Evolutionary conservation across 805 yeast genomes (phyloP), one percentile per base, ranked within the genome.

Genomic region (Kluyveromyces siamensis): DNA sequence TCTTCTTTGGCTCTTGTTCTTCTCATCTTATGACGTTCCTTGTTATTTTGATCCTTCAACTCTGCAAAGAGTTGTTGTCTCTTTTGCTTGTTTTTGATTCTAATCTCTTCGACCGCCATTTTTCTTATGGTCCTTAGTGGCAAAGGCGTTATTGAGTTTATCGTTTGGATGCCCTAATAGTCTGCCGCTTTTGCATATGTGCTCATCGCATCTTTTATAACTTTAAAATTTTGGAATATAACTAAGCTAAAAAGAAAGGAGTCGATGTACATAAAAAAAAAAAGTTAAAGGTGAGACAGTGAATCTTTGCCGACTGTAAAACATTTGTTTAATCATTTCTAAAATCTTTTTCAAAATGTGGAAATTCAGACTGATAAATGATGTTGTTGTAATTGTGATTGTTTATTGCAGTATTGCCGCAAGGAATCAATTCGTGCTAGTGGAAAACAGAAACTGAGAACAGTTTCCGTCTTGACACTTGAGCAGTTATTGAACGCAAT

Each of bases 1-100:
- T 93, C 98, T 54, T 84, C 91, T 60, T 83, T 84, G n/a, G 95
- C 93, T 61, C 96, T 77, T 41, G 81, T 79, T n/a, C 78, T 76
- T 55, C 98, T 77, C 63, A 75, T 73, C 61, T 80, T 81, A 63
- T 89, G 96, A 59, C 87, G 80, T 47, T 77, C 77, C 60, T 86
- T 87, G 59, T 83, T 83, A 65, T 80, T 76, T 52, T 85, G 84
- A 61, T 85, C 84, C 66, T 83, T 85, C 46, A 86, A 61, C 49
- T 81, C 79, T 9, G 89, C 84, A 66, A 77, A 85, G 37, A 87
- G 72, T 67, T 85, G 79, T 64, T 87, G 93, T 55, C 97, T 78
- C 59, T 80, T 80, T 63, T 80, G 79, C 68, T 87, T 90, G 66
- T 89, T 90, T 63, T 77, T 81, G 49, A 88, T 80, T 50, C 71